A percentile compares a stretch with the other conserved stretches of the same genome.
Conservation (phyloP, 805 yeast genomes). For the Grigorovia transvaalensis region DNA sequence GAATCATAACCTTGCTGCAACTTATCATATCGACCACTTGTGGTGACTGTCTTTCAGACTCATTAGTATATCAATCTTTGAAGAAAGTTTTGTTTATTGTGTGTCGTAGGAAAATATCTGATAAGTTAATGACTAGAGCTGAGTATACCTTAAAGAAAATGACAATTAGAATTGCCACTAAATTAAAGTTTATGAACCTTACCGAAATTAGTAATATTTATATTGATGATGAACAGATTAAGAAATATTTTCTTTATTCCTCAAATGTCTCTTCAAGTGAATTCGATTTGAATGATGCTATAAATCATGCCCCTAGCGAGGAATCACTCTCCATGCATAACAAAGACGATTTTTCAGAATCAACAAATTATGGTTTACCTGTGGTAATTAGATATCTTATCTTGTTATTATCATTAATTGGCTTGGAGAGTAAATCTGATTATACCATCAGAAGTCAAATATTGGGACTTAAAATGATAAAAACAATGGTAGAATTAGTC, state of each 20-base stretch:
- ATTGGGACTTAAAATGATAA: conserved; percentile 66
- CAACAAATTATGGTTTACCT: conserved; percentile 52
- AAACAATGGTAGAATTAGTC: conserved; percentile 70
- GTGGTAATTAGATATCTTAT: conserved; percentile 69
- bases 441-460: conserved; percentile 50
- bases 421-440: conserved; percentile 72
- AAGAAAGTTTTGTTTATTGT: conserved; percentile 88
- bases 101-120: conserved; percentile 83
- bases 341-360: conserved; percentile 7
- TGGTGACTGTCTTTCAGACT: conserved; percentile 60
- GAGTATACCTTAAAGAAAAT: conserved; percentile 68
- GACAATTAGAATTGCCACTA: conserved; percentile 56
- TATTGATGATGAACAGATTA: conserved; percentile 13
- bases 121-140: conserved; percentile 77
- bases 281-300: conserved; percentile 5
- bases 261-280: conserved; percentile 1
- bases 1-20: conserved; percentile 72
- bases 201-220: conserved; percentile 7
- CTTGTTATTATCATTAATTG: conserved; percentile 65
- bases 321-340: background rate
- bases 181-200: conserved; percentile 35
- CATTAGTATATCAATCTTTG: conserved; percentile 74
- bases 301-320: conserved; percentile 1
- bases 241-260: conserved; percentile 1
- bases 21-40: conserved; percentile 51